phyloP scores from a whole-genome alignment of 768 basidiomycete species.

The Pleurotus tuber-regium region DNA sequence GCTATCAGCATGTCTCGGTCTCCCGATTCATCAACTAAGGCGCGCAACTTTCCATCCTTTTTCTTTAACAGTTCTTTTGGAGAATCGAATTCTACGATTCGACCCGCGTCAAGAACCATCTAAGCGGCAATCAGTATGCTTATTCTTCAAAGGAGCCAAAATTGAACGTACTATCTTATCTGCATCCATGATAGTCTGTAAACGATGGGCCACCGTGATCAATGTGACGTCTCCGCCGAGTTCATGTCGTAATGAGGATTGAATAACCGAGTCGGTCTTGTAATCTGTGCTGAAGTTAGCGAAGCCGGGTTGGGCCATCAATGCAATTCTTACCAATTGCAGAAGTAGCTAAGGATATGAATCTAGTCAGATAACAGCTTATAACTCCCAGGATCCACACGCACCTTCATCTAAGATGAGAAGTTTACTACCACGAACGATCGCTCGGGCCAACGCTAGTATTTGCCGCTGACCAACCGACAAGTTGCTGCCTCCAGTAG shows the following conservation, averaged over 20 bases:
- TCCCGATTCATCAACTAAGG: conserved; percentile 58
- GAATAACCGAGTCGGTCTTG: conserved; percentile 14
- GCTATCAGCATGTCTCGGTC: conserved; percentile 48
- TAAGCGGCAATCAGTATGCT: conserved; percentile 9
- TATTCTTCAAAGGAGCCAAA: neutral
- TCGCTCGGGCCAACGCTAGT: conserved; percentile 58
- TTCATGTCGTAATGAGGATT: conserved; percentile 13
- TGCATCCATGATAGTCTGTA: conserved; percentile 58
- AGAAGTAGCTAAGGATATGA: neutral
- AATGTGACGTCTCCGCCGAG: conserved; percentile 14
- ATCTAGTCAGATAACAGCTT: conserved; percentile 23
- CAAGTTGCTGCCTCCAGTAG: conserved; percentile 64
- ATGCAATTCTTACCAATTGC: conserved; percentile 5
- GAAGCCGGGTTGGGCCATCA: neutral
- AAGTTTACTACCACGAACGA: conserved; percentile 47
- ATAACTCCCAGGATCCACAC: conserved; percentile 47
- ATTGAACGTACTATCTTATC: conserved; percentile 23
- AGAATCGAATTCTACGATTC: conserved; percentile 52
- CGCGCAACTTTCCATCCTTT: conserved; percentile 45
- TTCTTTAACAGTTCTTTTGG: conserved; percentile 52
- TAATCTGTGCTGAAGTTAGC: conserved; percentile 7
- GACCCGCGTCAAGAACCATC: conserved; percentile 45
- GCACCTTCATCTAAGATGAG: conserved; percentile 60
- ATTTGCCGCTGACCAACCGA: conserved; percentile 70
- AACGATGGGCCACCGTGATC: conserved; percentile 45